Percentiles rank a stretch among this genome's conserved stretches.
Conservation (phyloP, 805 yeast genomes). For the Saccharomycopsis schoenii region DNA sequence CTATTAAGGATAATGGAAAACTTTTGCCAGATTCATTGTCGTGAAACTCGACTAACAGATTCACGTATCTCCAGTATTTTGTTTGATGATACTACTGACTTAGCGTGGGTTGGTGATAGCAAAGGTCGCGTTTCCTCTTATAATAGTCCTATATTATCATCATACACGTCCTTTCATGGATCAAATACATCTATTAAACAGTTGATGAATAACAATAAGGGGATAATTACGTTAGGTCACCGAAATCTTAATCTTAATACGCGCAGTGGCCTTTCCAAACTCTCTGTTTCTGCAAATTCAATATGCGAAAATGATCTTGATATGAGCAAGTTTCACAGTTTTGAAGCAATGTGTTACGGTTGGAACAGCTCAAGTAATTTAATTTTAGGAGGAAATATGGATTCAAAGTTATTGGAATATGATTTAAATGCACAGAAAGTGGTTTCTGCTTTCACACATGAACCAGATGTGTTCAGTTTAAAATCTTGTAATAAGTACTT, state of each 20-base stretch:
- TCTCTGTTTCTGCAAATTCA: conserved; percentile 21
- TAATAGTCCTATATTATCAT: conserved; percentile 21
- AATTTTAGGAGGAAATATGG: conserved; percentile 5
- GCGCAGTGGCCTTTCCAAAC: conserved; percentile 42
- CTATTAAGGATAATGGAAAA: conserved; percentile 11
- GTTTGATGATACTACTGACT: conserved; percentile 66
- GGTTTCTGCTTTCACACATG: conserved; percentile 31
- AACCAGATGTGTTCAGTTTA: conserved; percentile 37
- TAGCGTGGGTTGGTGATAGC: conserved; percentile 79
- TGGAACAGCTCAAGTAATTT: conserved; percentile 2
- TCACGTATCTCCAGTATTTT: conserved; percentile 14
- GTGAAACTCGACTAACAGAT: conserved; percentile 3
- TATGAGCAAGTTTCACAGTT: conserved; percentile 24
- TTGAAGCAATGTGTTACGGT: conserved; percentile 20
- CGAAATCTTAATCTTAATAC: conserved; percentile 43
- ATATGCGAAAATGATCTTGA: conserved; percentile 22
- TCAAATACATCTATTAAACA: conserved; percentile 35
- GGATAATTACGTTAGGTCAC: conserved; percentile 47
- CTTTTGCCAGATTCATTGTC: conserved; percentile 9
- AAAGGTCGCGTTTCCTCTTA: conserved; percentile 39
- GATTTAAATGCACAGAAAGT: conserved; percentile 33
- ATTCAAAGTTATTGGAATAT: conserved; percentile 27
- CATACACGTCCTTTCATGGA: conserved; percentile 55
- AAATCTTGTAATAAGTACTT: conserved; percentile 43
- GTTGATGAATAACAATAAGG: conserved; percentile 41